These are phyloP conservation scores for Metschnikowia peoriensis DNA, from an alignment of 805 yeast species.

Conservation along the genomic window DNA sequence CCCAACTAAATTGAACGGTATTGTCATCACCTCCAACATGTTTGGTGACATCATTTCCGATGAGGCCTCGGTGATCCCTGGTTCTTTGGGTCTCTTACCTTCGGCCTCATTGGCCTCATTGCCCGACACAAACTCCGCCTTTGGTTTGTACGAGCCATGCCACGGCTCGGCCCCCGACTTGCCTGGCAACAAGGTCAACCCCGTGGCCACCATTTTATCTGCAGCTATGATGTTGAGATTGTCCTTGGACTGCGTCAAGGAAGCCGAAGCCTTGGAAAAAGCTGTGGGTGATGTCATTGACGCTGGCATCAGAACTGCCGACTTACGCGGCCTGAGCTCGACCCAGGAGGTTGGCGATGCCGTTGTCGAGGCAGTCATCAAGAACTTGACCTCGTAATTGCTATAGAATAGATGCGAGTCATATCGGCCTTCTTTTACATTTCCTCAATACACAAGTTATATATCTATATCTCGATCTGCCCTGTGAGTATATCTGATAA, in stretches of 20 bases:
- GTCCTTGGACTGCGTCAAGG: slow-evolving; percentile 77
- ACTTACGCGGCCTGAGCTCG: slow-evolving; percentile 77
- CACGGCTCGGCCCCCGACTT: slow-evolving; percentile 99
- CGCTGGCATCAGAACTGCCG: slow-evolving; percentile 85
- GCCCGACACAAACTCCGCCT: slow-evolving; percentile 91
- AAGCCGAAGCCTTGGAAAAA: slow-evolving; percentile 83
- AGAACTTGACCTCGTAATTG: slow-evolving; percentile 38
- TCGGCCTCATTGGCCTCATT: slow-evolving; percentile 96
- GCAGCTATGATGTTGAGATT: slow-evolving; percentile 97
- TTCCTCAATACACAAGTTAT: too few species aligned
- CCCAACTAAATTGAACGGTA: slow-evolving; percentile 90
- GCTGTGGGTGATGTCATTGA: slow-evolving; percentile 87
- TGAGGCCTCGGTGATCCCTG: slow-evolving; percentile 97
- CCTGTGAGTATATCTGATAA: slow-evolving; percentile 34
- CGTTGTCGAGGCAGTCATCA: slow-evolving; percentile 68
- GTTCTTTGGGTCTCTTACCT: slow-evolving; percentile 93
- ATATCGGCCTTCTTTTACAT: neutral
- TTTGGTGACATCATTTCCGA: slow-evolving; percentile 98
- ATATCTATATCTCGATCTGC: slow-evolving; percentile 9
- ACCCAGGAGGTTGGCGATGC: slow-evolving; percentile 96
- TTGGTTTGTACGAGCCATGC: slow-evolving; percentile 97
- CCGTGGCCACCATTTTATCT: slow-evolving; percentile 91
- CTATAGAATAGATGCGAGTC: neutral
- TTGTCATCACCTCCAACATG: slow-evolving; percentile 91
- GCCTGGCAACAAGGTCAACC: slow-evolving; percentile 84